phyloP scores from a whole-genome alignment of 768 basidiomycete genomes.

The Hericium alpestre region DNA sequence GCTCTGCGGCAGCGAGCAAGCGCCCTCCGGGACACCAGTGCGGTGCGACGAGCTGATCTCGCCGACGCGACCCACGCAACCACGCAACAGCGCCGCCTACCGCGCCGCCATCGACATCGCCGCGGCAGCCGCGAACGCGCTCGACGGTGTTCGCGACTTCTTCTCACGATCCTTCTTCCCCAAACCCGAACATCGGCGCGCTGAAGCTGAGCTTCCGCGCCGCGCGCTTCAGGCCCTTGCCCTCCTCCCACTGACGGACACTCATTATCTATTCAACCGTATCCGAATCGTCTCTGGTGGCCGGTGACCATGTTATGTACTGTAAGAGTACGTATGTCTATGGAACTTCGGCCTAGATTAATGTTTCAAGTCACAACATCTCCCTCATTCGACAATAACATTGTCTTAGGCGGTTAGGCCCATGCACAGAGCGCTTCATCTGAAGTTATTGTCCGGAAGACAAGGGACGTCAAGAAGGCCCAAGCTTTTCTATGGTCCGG shows the following conservation, averaged over 20 bases:
- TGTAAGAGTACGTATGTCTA: neutral
- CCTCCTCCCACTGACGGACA: constrained; percentile 17
- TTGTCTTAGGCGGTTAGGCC: no score
- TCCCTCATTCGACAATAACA: no score
- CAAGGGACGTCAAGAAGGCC: no score
- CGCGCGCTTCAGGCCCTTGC: constrained; percentile 23
- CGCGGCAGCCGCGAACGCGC: neutral
- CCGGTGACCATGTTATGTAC: neutral
- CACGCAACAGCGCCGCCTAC: neutral
- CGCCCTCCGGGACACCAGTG: no score
- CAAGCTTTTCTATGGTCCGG: no score
- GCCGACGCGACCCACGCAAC: no score
- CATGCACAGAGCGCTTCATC: no score
- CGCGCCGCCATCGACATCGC: neutral
- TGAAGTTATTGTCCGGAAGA: no score
- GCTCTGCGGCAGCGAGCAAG: no score
- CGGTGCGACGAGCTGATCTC: no score
- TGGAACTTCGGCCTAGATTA: neutral
- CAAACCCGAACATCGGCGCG: constrained; percentile 44
- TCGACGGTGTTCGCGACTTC: neutral
- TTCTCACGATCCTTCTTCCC: constrained; percentile 30
- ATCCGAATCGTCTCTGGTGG: no score
- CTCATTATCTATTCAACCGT: no score
- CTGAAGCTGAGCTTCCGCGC: constrained; percentile 57
- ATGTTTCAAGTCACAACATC: neutral